phyloP scores from a whole-genome alignment of 2,329 filamentous ascomycete genomes.

The Diplodia sapinea region DNA sequence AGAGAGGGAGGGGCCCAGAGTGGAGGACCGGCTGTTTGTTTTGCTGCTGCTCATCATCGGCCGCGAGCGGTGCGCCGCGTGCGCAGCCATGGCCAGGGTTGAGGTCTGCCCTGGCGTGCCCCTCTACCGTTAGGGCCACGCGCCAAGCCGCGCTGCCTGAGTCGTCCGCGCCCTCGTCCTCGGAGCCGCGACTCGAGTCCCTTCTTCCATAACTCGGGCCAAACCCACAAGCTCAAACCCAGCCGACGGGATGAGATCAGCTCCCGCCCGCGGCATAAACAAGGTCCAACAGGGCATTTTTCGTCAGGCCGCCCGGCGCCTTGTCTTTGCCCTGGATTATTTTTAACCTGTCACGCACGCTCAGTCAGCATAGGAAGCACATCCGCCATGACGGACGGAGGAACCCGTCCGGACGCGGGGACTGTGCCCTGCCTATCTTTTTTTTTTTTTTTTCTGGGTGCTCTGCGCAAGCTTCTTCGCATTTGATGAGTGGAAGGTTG shows the following conservation, averaged over 20 bases:
- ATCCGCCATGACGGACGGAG: slow-evolving; percentile 5
- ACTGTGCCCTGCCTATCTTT: slow-evolving; percentile 20
- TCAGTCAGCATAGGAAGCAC: not conserved
- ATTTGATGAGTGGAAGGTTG: slow-evolving; percentile 26
- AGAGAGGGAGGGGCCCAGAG: not conserved
- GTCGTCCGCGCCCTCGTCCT: not conserved
- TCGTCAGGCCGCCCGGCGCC: slow-evolving; percentile 7
- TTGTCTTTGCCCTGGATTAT: not conserved
- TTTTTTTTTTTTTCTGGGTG: not conserved
- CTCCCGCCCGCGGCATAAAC: slow-evolving; percentile 9
- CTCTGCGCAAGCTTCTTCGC: slow-evolving; percentile 23
- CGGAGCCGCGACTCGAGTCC: slow-evolving; percentile 1
- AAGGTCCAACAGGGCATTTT: not conserved
- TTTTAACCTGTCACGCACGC: slow-evolving; percentile 2
- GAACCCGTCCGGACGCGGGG: slow-evolving; percentile 4
- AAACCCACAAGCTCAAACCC: not conserved
- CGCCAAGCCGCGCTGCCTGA: slow-evolving; percentile 10
- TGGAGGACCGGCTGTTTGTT: slow-evolving; percentile 1
- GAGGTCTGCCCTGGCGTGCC: slow-evolving; percentile 21
- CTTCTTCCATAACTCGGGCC: not conserved
- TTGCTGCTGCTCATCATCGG: not conserved
- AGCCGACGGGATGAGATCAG: slow-evolving; percentile 20
- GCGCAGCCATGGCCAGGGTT: not conserved
- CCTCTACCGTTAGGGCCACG: not conserved
- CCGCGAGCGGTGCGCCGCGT: not conserved